These are phyloP conservation scores for Metschnikowia corniflorae DNA, from an alignment of 805 yeast genomes.

Conservation along the genomic window DNA sequence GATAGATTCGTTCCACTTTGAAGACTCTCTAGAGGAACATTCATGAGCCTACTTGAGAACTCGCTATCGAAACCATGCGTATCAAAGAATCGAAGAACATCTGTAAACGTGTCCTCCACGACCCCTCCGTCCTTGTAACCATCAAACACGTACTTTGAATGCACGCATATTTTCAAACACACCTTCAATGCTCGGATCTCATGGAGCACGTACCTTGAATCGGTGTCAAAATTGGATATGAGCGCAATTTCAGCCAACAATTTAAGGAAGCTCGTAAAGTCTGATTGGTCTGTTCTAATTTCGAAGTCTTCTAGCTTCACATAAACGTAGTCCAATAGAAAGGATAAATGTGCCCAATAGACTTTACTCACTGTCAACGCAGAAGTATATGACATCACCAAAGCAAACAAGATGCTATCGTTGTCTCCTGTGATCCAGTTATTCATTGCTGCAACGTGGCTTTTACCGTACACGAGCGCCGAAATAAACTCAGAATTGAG, in stretches of 20 bases:
- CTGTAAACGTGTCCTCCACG: no score
- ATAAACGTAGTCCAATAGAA: conserved; percentile 22
- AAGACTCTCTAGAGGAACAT: conserved; percentile 7
- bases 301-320: conserved; percentile 17
- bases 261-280: conserved; percentile 24
- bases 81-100: no score
- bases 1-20: conserved; percentile 3
- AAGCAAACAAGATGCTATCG: conserved; percentile 24
- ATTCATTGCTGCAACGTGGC: conserved; percentile 19
- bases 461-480: conserved; percentile 20
- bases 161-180: conserved; percentile 15
- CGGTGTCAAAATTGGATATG: conserved; percentile 3
- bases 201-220: conserved; percentile 4
- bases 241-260: conserved; percentile 15
- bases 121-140: conserved; percentile 32
- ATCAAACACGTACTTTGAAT: conserved; percentile 24
- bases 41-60: conserved; percentile 1
- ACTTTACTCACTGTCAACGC: conserved; percentile 18
- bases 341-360: conserved; percentile 30
- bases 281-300: conserved; percentile 18
- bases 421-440: conserved; percentile 21
- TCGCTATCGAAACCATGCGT: no score
- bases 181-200: conserved; percentile 7
- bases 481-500: conserved; percentile 27
- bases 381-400: conserved; percentile 28